Evolutionary conservation across 306 rosid species (phyloP), one percentile per base, ranked within the genome.

Genomic region (Quercus aquifolioides): DNA sequence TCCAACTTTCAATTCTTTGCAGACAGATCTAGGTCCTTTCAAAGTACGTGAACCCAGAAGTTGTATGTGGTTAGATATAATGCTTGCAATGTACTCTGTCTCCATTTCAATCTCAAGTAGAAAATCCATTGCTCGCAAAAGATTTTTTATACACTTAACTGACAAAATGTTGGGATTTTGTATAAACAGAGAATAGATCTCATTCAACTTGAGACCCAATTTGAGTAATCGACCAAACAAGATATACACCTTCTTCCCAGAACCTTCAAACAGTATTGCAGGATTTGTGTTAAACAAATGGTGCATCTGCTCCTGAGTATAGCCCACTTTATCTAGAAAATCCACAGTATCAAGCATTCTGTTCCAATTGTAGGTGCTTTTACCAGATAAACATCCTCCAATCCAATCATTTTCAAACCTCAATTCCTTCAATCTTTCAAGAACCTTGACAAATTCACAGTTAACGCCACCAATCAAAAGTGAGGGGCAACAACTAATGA

Each of bases 351-450:
- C 86, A 81, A 89, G 84, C 92, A 94, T 88, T 78, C 80, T 84
- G 79, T 74, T 85, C 97, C 96, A 94, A 55, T 84, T 81, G 82
- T 85, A 92, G 18, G 80, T 77, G 41, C 75, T 75, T 7, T 83
- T 72, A 81, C 71, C 51, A 20, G 88, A 85, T 85, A 91, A 56
- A 79, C 85, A 84, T 19, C 74, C 81, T 26, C 84, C 92, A 78
- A 94, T 79, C 97, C 92, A 92, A 69, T 87, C 91, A 76, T 58
- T 77, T 71, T 74, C 85, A 83, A 89, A 64, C 68, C 92, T 92
- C 71, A 86, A 78, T 71, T n/a, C 79, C 28, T 60, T 88, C 82
- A 92, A 76, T 80, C 82, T 87, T 52, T 77, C 88, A 84, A 90
- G 85, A 72, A 92, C 90, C 74, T 10, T 31, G 2, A 87, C 76